Base-by-base conservation (phyloP, 1,284 basidiomycete species). In the Takashimella tepidaria region DNA sequence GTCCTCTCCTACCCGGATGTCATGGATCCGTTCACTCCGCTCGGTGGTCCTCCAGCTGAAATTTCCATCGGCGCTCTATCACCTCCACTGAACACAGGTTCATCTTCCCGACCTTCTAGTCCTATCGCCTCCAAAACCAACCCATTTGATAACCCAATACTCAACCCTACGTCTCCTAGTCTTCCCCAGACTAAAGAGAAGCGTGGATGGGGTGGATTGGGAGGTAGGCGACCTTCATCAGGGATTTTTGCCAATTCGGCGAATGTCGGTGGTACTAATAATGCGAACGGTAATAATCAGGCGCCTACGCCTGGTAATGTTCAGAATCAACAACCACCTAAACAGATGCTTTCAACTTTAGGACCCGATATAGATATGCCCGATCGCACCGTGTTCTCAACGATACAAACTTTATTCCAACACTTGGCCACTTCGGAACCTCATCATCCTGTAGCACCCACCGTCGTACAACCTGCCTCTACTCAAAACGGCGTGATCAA, bases 361-460 rank as follows among this genome's bases (percentile, higher is more conserved):
- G 31, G 31, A 8, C 63, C 62, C 76, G 61, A 87, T 83, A 57
- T 85, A 81, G 62, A 73, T 4, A 66, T 83, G 19, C 74, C 83
- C 0, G 84, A 88, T 1, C 83, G 86, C 19, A 87, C 88, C 3
- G 83, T 97, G 50, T 87, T 92, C 69, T 87, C 89, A 37, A 90
- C 92, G 19, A 83, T 97, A 45, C 89, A 90, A 57, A 88, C 91
- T 10, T 79, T 97, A n/a, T 97, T 91, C 74, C 72, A 85, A 22
- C 82, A 90, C 68, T 89, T 96, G 63, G 63, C 67, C 11, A 61
- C 66, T 12, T 71, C 73, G 0, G 60, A 64, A 2, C 71, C 75
- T 8, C 75, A 75, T 54, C 70, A 70, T 37, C 73, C 75, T 5
- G 61, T 71, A 3, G 64, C 68, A 2, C 65, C 64, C 16, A 64